Conservation (phyloP, 257 asterid genomes). For the Solanum ahanhuiri region DNA sequence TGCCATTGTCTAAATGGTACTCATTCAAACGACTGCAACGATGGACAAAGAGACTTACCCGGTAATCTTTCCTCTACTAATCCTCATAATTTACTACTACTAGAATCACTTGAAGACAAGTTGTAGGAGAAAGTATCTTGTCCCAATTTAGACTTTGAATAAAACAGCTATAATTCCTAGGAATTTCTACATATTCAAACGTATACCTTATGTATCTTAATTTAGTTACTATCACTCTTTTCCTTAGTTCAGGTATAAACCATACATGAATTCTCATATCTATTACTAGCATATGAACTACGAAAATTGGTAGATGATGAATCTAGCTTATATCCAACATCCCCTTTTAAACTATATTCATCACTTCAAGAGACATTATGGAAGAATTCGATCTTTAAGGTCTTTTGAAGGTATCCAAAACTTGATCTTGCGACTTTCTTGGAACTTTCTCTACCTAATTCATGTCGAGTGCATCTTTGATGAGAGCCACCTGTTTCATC, state of each 20-base stretch:
- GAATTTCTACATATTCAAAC: not conserved
- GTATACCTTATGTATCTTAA: not conserved
- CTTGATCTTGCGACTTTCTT: not conserved
- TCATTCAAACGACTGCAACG: constrained; percentile 4
- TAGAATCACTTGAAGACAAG: not conserved
- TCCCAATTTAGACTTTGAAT: not conserved
- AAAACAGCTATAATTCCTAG: not conserved
- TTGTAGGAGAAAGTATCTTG: not conserved
- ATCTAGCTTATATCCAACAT: not conserved
- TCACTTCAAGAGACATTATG: not conserved
- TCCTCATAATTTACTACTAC: not conserved
- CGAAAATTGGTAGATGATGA: not conserved
- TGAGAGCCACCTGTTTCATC: not conserved
- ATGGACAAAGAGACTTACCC: too few relatives aligned
- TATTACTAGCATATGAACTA: not conserved
- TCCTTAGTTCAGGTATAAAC: not conserved
- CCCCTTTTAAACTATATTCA: not conserved
- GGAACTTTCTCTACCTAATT: not conserved
- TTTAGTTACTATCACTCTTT: not conserved
- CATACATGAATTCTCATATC: not conserved
- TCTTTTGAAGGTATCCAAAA: not conserved
- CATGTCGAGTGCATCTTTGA: not conserved
- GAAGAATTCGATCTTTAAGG: too few relatives aligned
- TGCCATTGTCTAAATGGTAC: constrained; percentile 21
- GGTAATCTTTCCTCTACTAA: not conserved